These are phyloP conservation scores for Dipodascus albidus DNA, from an alignment of 805 yeast genomes.

Conservation along the genomic window DNA sequence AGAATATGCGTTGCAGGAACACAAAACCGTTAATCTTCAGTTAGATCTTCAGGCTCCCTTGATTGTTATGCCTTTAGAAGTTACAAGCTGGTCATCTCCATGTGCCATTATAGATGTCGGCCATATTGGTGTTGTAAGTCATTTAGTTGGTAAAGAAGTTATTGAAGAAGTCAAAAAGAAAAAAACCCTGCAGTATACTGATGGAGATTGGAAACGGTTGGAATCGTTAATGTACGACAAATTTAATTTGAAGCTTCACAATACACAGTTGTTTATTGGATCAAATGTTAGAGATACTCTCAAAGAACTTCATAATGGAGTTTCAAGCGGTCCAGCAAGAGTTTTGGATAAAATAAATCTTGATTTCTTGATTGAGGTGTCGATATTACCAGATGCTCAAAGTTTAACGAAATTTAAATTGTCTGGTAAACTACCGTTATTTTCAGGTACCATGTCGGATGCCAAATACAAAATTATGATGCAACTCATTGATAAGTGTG, in stretches of 20 bases:
- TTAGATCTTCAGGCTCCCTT: slow-evolving; percentile 91
- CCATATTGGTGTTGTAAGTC: slow-evolving; percentile 74
- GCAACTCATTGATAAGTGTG: slow-evolving; percentile 57
- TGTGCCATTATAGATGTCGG: slow-evolving; percentile 94
- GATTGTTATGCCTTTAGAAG: slow-evolving; percentile 74
- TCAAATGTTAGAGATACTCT: slow-evolving; percentile 69
- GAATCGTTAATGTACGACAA: slow-evolving; percentile 82
- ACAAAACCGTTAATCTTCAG: slow-evolving; percentile 75
- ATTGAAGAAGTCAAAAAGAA: slow-evolving; percentile 54
- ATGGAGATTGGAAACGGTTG: slow-evolving; percentile 64
- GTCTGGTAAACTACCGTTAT: slow-evolving; percentile 64
- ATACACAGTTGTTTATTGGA: slow-evolving; percentile 84
- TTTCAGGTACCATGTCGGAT: slow-evolving; percentile 68
- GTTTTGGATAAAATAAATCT: slow-evolving; percentile 69
- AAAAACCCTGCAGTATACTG: slow-evolving; percentile 42
- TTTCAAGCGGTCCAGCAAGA: slow-evolving; percentile 35
- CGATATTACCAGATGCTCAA: slow-evolving; percentile 73
- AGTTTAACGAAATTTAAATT: slow-evolving; percentile 62
- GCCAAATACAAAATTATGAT: slow-evolving; percentile 82
- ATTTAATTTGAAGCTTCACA: slow-evolving; percentile 63
- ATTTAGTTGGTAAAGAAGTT: slow-evolving; percentile 58
- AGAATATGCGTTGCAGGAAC: slow-evolving; percentile 89
- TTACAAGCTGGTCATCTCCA: slow-evolving; percentile 69
- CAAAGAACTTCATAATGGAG: slow-evolving; percentile 45
- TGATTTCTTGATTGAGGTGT: slow-evolving; percentile 64